phyloP scores from a whole-genome alignment of 345 rosid genomes.

The Erysimum cheiranthoides region DNA sequence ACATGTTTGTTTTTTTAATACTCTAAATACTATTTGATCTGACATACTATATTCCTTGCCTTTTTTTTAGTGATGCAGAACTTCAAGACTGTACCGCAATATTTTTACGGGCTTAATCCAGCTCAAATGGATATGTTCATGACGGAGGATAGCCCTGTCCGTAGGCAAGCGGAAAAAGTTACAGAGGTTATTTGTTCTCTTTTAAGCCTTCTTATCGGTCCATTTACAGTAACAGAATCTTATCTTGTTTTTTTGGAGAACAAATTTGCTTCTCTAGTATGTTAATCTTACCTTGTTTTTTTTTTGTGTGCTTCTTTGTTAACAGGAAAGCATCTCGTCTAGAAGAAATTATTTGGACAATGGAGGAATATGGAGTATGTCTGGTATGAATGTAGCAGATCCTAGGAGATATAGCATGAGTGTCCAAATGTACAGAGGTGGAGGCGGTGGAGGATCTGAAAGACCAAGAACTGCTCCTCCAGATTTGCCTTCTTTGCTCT shows the following conservation, averaged over 20 bases:
- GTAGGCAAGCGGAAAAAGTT: constrained; percentile 67
- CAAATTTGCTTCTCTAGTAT: not conserved
- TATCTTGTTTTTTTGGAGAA: not conserved
- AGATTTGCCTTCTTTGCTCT: constrained; percentile 88
- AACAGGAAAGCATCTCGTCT: constrained; percentile 82
- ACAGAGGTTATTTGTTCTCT: constrained; percentile 62
- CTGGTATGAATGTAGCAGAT: constrained; percentile 51
- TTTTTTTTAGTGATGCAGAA: constrained; percentile 72
- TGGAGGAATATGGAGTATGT: constrained; percentile 71
- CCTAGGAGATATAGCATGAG: constrained; percentile 74
- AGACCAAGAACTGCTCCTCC: constrained; percentile 77
- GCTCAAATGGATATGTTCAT: constrained; percentile 92
- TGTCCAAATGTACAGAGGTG: constrained; percentile 78
- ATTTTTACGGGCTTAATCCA: constrained; percentile 81
- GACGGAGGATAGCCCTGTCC: constrained; percentile 78
- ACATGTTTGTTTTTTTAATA: not conserved
- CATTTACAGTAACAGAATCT: not conserved
- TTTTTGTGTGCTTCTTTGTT: constrained; percentile 12
- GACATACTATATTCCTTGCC: not conserved
- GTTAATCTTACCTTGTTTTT: not conserved
- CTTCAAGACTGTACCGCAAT: constrained; percentile 74
- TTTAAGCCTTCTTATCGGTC: constrained; percentile 13
- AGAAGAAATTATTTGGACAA: constrained; percentile 61
- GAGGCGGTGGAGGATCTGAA: constrained; percentile 55
- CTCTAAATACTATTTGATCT: constrained; percentile 2